Evolutionary conservation across 1,284 basidiomycete genomes (phyloP).

Genomic region (Laetiporus sulphureus): DNA sequence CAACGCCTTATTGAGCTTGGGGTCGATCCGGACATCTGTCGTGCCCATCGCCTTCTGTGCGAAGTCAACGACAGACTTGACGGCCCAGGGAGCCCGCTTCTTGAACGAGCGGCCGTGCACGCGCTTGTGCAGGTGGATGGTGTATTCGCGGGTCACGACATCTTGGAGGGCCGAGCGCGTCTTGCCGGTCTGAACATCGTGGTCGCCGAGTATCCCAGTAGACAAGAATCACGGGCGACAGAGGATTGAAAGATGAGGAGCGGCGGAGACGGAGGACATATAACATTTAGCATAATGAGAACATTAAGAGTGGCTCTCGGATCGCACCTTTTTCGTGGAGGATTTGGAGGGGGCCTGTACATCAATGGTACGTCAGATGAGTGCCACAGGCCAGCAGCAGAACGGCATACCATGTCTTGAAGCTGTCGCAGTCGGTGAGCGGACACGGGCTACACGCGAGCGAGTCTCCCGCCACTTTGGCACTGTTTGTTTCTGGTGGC

Average conservation of each 20-base stretch:
- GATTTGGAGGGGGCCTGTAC: conserved; percentile 27
- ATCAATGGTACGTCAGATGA: conserved; percentile 12
- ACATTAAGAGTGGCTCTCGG: background rate
- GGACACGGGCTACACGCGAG: conserved; percentile 12
- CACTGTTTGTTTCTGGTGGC: conserved; percentile 20
- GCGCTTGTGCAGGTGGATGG: conserved; percentile 91
- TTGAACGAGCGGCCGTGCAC: conserved; percentile 90
- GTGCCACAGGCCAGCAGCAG: conserved; percentile 4
- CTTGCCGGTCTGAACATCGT: conserved; percentile 60
- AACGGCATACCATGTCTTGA: conserved; percentile 57
- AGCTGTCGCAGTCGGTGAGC: conserved; percentile 34
- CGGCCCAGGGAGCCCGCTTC: conserved; percentile 89
- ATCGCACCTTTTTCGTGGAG: conserved; percentile 33
- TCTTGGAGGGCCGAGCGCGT: conserved; percentile 91
- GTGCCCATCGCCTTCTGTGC: conserved; percentile 94
- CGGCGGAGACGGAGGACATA: background rate
- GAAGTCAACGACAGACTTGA: conserved; percentile 88
- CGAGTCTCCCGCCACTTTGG: conserved; percentile 21
- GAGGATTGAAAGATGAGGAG: background rate
- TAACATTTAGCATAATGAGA: background rate
- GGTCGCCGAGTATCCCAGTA: background rate
- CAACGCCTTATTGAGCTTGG: conserved; percentile 88
- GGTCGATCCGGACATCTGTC: conserved; percentile 86
- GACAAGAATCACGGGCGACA: background rate
- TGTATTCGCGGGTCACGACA: conserved; percentile 95